A percentile compares a stretch with the other conserved stretches of the same genome.
These are phyloP conservation scores for Trichosporon sp. DNA, from an alignment of 1,284 basidiomycete genomes.

Conservation along the genomic window DNA sequence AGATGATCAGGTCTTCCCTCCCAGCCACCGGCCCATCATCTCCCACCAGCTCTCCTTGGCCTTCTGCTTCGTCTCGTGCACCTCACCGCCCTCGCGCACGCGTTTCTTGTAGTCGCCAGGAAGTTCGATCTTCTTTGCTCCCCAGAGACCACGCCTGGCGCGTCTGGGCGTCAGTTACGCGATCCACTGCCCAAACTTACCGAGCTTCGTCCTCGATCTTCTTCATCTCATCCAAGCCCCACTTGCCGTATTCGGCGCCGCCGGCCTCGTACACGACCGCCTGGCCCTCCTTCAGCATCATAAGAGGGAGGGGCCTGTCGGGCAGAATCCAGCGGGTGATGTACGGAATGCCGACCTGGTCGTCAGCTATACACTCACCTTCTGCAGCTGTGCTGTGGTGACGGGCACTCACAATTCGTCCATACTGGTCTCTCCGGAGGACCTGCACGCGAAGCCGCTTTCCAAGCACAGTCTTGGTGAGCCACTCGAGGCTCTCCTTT, in stretches of 20 bases:
- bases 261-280: constrained; percentile 68
- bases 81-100: constrained; percentile 35
- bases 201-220: constrained; percentile 61
- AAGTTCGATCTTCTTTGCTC: constrained; percentile 56
- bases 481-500: constrained; percentile 66
- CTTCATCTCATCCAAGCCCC: constrained; percentile 62
- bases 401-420: constrained; percentile 61
- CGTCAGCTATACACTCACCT: neutral
- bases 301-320: constrained; percentile 61
- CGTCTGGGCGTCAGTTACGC: constrained; percentile 34
- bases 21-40: constrained; percentile 15
- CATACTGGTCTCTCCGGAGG: constrained; percentile 72
- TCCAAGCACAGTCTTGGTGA: constrained; percentile 59
- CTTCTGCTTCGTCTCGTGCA: neutral
- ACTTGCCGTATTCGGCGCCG: constrained; percentile 70
- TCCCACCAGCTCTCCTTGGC: constrained; percentile 14
- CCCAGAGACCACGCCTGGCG: constrained; percentile 70
- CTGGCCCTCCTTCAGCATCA: constrained; percentile 74
- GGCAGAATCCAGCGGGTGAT: constrained; percentile 50
- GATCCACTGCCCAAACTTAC: constrained; percentile 51
- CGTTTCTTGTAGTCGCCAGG: constrained; percentile 77
- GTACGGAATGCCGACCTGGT: constrained; percentile 62
- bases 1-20: constrained; percentile 17
- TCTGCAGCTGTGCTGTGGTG: neutral
- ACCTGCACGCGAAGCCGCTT: constrained; percentile 56